Evolutionary conservation across 169 alveolate genomes (phyloP).

Genomic region (Besnoitia besnoiti): DNA sequence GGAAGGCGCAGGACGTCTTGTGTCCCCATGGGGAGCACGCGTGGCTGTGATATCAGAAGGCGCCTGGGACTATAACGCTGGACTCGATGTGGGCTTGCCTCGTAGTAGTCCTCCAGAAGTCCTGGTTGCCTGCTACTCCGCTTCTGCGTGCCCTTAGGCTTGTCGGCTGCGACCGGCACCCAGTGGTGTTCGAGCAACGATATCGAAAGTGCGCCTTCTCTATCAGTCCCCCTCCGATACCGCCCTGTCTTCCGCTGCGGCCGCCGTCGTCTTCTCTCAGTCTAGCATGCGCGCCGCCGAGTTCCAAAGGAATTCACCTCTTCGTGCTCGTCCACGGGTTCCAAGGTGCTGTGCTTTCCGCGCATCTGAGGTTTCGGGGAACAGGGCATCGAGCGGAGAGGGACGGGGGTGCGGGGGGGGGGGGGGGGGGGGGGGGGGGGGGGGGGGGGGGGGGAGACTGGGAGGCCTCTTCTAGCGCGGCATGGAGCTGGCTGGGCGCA

Average conservation of each 20-base stretch:
- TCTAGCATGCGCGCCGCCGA: constrained; percentile 36
- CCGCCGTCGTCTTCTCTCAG: constrained; percentile 36
- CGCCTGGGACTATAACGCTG: too few species aligned
- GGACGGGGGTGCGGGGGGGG: not conserved
- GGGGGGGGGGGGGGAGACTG: not conserved
- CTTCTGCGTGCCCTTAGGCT: too few species aligned
- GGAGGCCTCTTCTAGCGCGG: not conserved
- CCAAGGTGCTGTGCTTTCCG: constrained; percentile 86
- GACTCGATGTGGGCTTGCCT: too few species aligned
- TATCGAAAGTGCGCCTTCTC: not conserved
- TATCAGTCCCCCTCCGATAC: not conserved
- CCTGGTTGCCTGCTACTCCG: too few species aligned
- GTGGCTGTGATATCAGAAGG: too few species aligned
- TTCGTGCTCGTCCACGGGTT: constrained; percentile 94
- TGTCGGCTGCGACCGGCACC: constrained; percentile 11
- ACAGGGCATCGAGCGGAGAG: not conserved
- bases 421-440: not conserved
- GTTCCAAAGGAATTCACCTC: constrained; percentile 81
- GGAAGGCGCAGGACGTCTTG: too few species aligned
- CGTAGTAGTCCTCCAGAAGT: too few species aligned
- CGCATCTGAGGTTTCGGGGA: too few species aligned
- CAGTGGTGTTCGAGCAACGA: constrained; percentile 5
- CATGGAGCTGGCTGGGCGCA: not conserved
- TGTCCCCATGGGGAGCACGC: too few species aligned
- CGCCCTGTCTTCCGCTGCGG: constrained; percentile 26